phyloP scores from a whole-genome alignment of 179 eudicot genomes.

The Beta corolliflora region DNA sequence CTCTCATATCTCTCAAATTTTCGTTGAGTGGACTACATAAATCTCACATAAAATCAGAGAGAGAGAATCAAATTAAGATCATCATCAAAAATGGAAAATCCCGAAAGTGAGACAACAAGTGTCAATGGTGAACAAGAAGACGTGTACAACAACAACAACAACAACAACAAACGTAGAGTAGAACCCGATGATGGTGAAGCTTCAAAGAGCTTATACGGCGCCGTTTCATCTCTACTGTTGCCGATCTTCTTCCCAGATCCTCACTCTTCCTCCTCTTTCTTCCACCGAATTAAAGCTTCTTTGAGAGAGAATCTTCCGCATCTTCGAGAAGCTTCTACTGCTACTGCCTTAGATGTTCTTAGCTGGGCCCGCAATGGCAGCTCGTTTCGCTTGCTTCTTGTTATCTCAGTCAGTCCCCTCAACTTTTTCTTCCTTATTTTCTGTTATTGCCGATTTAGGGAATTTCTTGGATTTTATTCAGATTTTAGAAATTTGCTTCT shows the following conservation, averaged over 20 bases:
- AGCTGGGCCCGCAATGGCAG: slow-evolving; percentile 46
- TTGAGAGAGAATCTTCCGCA: slow-evolving; percentile 33
- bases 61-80: too few species aligned
- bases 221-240: slow-evolving; percentile 28
- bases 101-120: background rate
- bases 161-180: background rate
- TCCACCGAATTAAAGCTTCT: slow-evolving; percentile 30
- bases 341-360: slow-evolving; percentile 33
- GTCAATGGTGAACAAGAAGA: background rate
- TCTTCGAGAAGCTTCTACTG: slow-evolving; percentile 37
- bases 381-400: slow-evolving; percentile 69
- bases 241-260: slow-evolving; percentile 44
- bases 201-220: slow-evolving; percentile 32
- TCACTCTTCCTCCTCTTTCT: slow-evolving; percentile 25
- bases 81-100: background rate
- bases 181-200: background rate
- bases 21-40: too few species aligned
- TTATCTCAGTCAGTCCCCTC: slow-evolving; percentile 55
- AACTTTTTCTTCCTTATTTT: background rate
- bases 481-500: background rate
- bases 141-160: too few species aligned
- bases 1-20: too few species aligned
- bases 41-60: too few species aligned
- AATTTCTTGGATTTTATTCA: background rate
- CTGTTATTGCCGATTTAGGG: background rate